Conservation (phyloP, 306 rosid genomes). For the Vigna mungo region DNA sequence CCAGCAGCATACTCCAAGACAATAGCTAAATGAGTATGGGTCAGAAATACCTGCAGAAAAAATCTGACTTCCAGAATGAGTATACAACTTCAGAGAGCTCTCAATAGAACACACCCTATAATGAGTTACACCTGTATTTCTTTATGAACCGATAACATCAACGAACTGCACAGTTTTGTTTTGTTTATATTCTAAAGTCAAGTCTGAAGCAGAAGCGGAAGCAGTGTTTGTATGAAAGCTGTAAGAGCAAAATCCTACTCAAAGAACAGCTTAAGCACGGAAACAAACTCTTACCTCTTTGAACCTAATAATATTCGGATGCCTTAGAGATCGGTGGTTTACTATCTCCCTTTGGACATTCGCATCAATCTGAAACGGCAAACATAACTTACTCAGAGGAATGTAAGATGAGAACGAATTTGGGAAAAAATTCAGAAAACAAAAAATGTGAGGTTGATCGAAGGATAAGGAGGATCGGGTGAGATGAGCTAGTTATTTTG, state of each 20-base stretch:
- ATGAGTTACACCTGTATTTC: not conserved
- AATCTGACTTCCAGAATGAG: not conserved
- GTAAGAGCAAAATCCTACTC: not conserved
- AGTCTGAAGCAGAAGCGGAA: not conserved
- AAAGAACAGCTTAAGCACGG: not conserved
- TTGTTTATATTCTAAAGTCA: not conserved
- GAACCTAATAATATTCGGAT: conserved; percentile 87
- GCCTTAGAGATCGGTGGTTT: conserved; percentile 83
- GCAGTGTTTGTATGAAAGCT: not conserved
- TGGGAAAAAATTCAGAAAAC: conserved; percentile 6
- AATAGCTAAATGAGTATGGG: conserved; percentile 88
- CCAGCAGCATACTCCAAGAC: conserved; percentile 98
- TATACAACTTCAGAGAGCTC: conserved; percentile 25
- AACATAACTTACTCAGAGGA: conserved; percentile 32
- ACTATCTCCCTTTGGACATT: conserved; percentile 89
- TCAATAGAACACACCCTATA: not conserved
- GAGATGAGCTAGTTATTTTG: conserved; percentile 4
- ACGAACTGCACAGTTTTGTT: not conserved
- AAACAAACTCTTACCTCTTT: conserved; percentile 67
- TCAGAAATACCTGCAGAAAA: conserved; percentile 72
- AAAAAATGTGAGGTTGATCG: not conserved
- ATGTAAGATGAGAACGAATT: not conserved
- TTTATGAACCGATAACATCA: conserved; percentile 1
- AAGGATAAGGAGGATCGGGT: not conserved
- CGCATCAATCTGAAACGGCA: conserved; percentile 78